These are phyloP conservation scores for Phytophthora aleatoria DNA, from an alignment of 352 stramenopile species.

Conservation along the genomic window DNA sequence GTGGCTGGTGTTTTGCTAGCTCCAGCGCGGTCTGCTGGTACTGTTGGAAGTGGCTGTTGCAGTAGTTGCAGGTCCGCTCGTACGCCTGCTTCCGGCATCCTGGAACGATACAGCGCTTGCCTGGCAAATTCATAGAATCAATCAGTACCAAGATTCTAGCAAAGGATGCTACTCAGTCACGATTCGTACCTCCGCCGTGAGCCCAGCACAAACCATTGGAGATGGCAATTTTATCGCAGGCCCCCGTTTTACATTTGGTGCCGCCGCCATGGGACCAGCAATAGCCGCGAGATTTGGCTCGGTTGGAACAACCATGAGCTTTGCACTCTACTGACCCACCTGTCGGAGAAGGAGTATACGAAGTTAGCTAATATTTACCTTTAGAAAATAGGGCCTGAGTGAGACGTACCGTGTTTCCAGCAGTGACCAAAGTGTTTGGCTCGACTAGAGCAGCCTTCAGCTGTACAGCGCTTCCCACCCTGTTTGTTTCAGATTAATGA, in stretches of 20 bases:
- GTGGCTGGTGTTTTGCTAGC: constrained; percentile 6
- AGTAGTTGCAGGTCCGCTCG: constrained; percentile 68
- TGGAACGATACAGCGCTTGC: constrained; percentile 56
- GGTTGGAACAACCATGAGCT: constrained; percentile 63
- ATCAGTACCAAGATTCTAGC: constrained; percentile 1
- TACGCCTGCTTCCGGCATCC: constrained; percentile 63
- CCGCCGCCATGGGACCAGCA: constrained; percentile 85
- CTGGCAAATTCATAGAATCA: constrained; percentile 2
- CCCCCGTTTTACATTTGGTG: constrained; percentile 63
- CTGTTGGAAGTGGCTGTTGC: constrained; percentile 61
- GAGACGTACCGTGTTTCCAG: constrained; percentile 58
- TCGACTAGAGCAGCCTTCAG: constrained; percentile 60
- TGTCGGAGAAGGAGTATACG: background rate
- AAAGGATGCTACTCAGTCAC: background rate
- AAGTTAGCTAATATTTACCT: background rate
- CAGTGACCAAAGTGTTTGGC: constrained; percentile 72
- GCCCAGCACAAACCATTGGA: constrained; percentile 76
- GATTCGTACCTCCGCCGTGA: constrained; percentile 54
- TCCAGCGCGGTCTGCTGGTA: constrained; percentile 21
- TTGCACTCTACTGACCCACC: constrained; percentile 70
- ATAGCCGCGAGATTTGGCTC: constrained; percentile 75
- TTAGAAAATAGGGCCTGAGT: background rate
- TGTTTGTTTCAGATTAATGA: constrained; percentile 11
- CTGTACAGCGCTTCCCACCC: constrained; percentile 64
- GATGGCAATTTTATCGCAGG: constrained; percentile 78